Base-by-base conservation (phyloP, 2,329 filamentous ascomycete genomes). In the Paramyrothecium sp. region DNA sequence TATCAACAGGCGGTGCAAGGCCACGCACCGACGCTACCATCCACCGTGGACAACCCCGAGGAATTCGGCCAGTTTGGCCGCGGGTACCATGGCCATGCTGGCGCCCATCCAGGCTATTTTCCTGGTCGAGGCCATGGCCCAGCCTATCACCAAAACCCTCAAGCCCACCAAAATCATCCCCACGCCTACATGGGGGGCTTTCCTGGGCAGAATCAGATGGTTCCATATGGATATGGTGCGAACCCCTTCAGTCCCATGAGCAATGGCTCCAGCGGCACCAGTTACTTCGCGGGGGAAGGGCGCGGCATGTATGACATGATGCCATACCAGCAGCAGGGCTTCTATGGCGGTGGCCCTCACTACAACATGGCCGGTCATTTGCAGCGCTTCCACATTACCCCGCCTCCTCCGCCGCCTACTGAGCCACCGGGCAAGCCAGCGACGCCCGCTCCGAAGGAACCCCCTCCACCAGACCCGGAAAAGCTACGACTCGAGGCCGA, bases 41-140 rank as follows among this genome's bases (percentile, higher is more conserved):
- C 85, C 77, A 89, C 82, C 70, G 79, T 83, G 77, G 88, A 89
- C 70, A 82, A 82, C 38, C 79, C 79, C 20, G 86, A 90, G 22
- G 86, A 90, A n/a, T 88, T 82, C 68, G 73, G 76, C 60, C 71
- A 66, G 64, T 77, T 73, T 78, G 80, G 76, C 73, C 71, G 67
- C 26, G 64, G 61, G 41, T 74, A 68, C 46, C 63, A 63, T 23
- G 59, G 56, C 34, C 55, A 56, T 3, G 61, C 63, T 54, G 34
- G 26, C n/a, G 50, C 20, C 20, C 53, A 54, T 54, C 54, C 52
- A 12, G 38, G 52, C 51, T 58, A 61, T 41, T 76, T 73, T 59
- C 63, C 64, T 47, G 69, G 70, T 22, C 65, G 55, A 65, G 74
- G 58, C 68, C 71, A 69, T 56, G 63, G 56, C 50, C 64, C 62